Percentiles rank a stretch among this genome's conserved stretches.
phyloP scores from a whole-genome alignment of 2,329 filamentous ascomycete species.

The Verticillium nubilum region DNA sequence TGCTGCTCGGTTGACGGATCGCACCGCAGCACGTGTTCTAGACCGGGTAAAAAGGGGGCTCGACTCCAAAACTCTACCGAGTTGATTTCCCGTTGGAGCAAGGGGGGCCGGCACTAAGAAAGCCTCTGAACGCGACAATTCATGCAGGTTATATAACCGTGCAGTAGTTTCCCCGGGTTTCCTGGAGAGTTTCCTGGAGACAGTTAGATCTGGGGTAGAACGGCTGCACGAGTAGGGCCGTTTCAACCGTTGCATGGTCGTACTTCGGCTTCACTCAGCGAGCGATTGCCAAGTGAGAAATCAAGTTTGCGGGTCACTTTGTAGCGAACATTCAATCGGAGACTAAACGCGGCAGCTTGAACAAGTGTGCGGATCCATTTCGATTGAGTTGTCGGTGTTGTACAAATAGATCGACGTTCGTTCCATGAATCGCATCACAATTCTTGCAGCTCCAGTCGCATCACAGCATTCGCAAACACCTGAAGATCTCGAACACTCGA shows the following conservation, averaged over 20 bases:
- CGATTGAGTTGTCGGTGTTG: neutral
- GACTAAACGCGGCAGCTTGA: neutral
- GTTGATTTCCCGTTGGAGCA: neutral
- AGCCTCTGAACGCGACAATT: neutral
- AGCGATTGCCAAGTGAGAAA: neutral
- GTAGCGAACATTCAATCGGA: neutral
- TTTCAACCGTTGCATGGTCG: neutral
- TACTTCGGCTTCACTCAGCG: conserved; percentile 1
- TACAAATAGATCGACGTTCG: neutral
- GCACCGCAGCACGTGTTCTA: neutral
- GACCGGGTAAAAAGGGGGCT: neutral
- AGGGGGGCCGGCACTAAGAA: neutral
- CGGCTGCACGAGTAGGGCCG: conserved; percentile 1
- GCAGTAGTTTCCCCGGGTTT: neutral
- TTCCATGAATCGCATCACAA: neutral
- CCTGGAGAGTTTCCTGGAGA: neutral
- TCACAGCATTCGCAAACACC: neutral
- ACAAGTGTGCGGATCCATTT: neutral
- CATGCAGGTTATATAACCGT: neutral
- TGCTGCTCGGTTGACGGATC: neutral
- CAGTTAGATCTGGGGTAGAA: neutral
- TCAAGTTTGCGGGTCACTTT: neutral
- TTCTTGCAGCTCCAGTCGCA: neutral
- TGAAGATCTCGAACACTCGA: neutral
- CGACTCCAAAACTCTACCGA: neutral